Conservation (phyloP, 1,284 basidiomycete species). For the Bothia castanella region DNA sequence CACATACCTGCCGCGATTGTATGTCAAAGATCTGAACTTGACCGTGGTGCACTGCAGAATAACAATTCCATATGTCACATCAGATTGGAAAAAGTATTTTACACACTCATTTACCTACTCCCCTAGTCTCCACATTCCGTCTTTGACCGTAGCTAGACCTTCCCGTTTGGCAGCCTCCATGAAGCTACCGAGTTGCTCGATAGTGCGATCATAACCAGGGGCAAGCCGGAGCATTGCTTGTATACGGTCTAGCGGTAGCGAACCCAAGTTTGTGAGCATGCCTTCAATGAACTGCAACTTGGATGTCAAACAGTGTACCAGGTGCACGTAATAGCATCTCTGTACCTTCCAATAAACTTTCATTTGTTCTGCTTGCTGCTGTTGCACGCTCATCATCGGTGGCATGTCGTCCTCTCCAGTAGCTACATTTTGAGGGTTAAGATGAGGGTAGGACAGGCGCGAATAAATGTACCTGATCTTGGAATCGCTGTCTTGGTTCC, state of each 20-base stretch:
- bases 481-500: conserved; percentile 22
- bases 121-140: conserved; percentile 71
- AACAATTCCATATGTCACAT: too few species aligned
- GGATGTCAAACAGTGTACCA: conserved; percentile 7
- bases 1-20: too few species aligned
- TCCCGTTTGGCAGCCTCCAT: conserved; percentile 77
- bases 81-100: conserved; percentile 1
- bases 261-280: conserved; percentile 79
- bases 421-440: conserved; percentile 19
- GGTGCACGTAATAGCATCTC: neutral
- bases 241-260: conserved; percentile 69
- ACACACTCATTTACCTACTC: conserved; percentile 12
- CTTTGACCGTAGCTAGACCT: conserved; percentile 65
- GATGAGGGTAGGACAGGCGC: neutral
- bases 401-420: conserved; percentile 44
- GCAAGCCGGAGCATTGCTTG: conserved; percentile 81
- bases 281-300: conserved; percentile 69
- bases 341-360: conserved; percentile 79
- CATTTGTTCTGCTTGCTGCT: conserved; percentile 82
- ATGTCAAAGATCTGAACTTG: too few species aligned
- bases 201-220: conserved; percentile 70
- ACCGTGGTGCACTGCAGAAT: too few species aligned
- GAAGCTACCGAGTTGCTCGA: conserved; percentile 72
- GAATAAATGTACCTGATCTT: conserved; percentile 34
- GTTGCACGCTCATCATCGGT: conserved; percentile 56